These are phyloP conservation scores for Rhodosporidiobolus sp. DNA, from an alignment of 768 basidiomycete species.

Conservation along the genomic window DNA sequence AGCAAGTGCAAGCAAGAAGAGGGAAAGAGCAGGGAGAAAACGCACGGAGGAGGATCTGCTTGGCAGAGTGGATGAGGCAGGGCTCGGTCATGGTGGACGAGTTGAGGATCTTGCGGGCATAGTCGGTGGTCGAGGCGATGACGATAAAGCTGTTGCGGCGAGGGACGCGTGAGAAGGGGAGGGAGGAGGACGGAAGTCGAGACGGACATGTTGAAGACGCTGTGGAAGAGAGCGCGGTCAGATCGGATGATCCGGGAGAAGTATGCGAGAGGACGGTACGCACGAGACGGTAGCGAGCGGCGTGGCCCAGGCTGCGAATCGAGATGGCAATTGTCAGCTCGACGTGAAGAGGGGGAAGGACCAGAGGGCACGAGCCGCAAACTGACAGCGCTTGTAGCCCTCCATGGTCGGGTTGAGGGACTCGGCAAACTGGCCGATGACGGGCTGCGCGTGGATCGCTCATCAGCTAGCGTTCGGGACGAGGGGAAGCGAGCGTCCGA, in stretches of 20 bases:
- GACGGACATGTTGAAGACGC: conserved; percentile 90
- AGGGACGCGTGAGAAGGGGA: neutral
- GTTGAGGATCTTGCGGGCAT: conserved; percentile 91
- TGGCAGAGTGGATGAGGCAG: conserved; percentile 87
- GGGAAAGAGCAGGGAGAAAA: neutral
- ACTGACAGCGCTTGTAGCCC: conserved; percentile 63
- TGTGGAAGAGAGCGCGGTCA: neutral
- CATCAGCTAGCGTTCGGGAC: neutral
- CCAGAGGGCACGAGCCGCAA: neutral
- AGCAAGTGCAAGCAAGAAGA: neutral
- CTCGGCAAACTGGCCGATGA: conserved; percentile 91
- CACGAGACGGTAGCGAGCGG: conserved; percentile 75
- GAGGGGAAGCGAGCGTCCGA: neutral
- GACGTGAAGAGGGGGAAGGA: neutral
- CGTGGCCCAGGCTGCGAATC: conserved; percentile 79
- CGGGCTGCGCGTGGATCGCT: conserved; percentile 70
- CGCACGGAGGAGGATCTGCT: conserved; percentile 66
- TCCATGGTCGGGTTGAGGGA: conserved; percentile 88
- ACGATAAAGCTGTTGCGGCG: conserved; percentile 80
- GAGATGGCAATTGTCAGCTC: conserved; percentile 1
- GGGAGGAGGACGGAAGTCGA: neutral
- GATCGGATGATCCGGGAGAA: too few species aligned
- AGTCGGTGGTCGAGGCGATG: conserved; percentile 91
- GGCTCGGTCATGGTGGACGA: conserved; percentile 89
- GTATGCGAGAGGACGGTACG: neutral